phyloP scores from a whole-genome alignment of 352 stramenopile genomes.

The Peronospora farinosa region DNA sequence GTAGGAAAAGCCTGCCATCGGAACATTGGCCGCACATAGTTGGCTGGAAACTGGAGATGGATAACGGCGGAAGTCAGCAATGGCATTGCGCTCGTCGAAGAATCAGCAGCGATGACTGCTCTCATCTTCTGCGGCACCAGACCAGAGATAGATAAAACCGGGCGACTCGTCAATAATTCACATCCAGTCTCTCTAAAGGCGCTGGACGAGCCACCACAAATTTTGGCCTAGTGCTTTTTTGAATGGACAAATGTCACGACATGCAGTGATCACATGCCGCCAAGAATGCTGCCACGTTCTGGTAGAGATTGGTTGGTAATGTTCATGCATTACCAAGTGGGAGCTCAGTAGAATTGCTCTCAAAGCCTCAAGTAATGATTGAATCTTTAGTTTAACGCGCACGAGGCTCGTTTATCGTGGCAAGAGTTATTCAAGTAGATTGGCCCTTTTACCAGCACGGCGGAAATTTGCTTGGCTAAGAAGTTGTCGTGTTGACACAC shows the following conservation, averaged over 20 bases:
- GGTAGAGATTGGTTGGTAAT: not conserved
- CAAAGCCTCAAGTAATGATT: not conserved
- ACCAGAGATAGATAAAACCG: slow-evolving; percentile 22
- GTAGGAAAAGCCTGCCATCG: slow-evolving; percentile 19
- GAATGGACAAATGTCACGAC: not conserved
- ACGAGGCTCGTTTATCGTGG: slow-evolving; percentile 15
- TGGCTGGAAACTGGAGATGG: slow-evolving; percentile 20
- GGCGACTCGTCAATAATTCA: slow-evolving; percentile 31
- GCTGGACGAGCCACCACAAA: slow-evolving; percentile 25
- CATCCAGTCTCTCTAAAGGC: slow-evolving; percentile 17
- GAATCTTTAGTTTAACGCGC: not conserved
- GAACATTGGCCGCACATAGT: slow-evolving; percentile 20
- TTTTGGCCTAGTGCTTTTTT: not conserved
- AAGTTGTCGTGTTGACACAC: slow-evolving; percentile 28
- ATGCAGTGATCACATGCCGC: not conserved
- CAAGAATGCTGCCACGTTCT: not conserved
- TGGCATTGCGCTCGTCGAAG: slow-evolving; percentile 19
- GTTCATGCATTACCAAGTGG: not conserved
- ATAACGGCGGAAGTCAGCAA: slow-evolving; percentile 16
- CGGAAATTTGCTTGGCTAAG: slow-evolving; percentile 32
- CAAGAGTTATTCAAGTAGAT: slow-evolving; percentile 19
- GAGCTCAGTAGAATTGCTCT: not conserved
- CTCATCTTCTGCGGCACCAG: slow-evolving; percentile 34
- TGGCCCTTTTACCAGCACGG: slow-evolving; percentile 31
- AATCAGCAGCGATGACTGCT: slow-evolving; percentile 31